A percentile compares a stretch with the other conserved stretches of the same genome.
Conservation (phyloP, 1,139 yeast genomes). For the Suhomyces choctaworum region DNA sequence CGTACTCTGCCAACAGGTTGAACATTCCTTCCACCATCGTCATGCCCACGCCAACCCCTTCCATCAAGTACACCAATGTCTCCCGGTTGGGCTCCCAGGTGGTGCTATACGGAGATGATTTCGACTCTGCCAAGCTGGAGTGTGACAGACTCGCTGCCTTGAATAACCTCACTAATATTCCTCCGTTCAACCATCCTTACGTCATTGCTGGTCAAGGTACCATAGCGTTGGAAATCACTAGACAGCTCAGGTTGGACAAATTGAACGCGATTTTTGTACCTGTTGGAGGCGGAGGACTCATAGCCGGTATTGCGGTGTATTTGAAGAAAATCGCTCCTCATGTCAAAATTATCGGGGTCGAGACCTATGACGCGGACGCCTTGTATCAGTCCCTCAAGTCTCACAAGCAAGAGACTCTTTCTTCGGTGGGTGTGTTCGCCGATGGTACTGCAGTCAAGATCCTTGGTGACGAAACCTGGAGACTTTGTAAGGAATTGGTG, state of each 20-base stretch:
- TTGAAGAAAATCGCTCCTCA: slow-evolving; percentile 97
- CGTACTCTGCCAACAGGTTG: slow-evolving; percentile 80
- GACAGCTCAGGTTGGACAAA: slow-evolving; percentile 79
- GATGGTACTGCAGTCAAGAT: slow-evolving; percentile 98
- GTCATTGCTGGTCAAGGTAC: slow-evolving; percentile 99
- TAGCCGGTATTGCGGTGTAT: slow-evolving; percentile 89
- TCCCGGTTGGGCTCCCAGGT: slow-evolving; percentile 92
- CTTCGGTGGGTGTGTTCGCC: slow-evolving; percentile 94
- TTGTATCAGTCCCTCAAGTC: slow-evolving; percentile 68
- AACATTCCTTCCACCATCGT: slow-evolving; percentile 94
- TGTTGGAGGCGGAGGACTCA: slow-evolving; percentile 96
- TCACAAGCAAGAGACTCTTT: slow-evolving; percentile 55
- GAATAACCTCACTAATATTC: slow-evolving; percentile 81
- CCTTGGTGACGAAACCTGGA: slow-evolving; percentile 88
- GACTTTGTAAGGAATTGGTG: slow-evolving; percentile 72
- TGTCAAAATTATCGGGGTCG: slow-evolving; percentile 92
- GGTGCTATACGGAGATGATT: slow-evolving; percentile 88
- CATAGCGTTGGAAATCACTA: slow-evolving; percentile 84
- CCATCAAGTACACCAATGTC: slow-evolving; percentile 89
- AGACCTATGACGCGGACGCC: slow-evolving; percentile 93
- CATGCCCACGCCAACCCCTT: slow-evolving; percentile 97
- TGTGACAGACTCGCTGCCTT: slow-evolving; percentile 69
- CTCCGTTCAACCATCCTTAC: slow-evolving; percentile 97
- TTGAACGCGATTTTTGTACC: slow-evolving; percentile 88
- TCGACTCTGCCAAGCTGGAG: slow-evolving; percentile 88